Percentiles rank a stretch among this genome's conserved stretches.
phyloP scores from a whole-genome alignment of 1,284 basidiomycete species.

The Ceratobasidium theobromae region DNA sequence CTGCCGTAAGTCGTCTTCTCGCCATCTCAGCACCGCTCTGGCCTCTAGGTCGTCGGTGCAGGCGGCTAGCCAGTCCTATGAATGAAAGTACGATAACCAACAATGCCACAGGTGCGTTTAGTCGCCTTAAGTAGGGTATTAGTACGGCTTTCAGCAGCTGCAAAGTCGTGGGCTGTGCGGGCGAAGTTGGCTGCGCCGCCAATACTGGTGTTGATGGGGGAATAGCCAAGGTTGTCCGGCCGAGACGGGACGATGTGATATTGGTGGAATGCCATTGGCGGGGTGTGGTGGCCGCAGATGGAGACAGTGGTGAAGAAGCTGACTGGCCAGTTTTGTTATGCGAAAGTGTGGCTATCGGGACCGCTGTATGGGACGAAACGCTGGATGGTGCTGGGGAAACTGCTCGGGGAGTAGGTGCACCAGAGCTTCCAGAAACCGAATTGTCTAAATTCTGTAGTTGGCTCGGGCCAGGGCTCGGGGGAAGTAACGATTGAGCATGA shows the following conservation, averaged over 20 bases:
- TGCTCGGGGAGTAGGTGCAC: slow-evolving; percentile 17
- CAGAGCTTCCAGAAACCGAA: slow-evolving; percentile 22
- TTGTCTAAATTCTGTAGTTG: slow-evolving; percentile 10
- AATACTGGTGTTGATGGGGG: slow-evolving; percentile 5
- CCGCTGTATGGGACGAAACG: slow-evolving; percentile 20
- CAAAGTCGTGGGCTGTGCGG: slow-evolving; percentile 1
- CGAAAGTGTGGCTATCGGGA: neutral
- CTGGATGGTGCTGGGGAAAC: slow-evolving; percentile 24
- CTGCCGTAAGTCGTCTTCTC: neutral
- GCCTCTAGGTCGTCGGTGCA: slow-evolving; percentile 7
- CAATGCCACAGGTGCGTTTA: slow-evolving; percentile 17
- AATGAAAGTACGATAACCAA: slow-evolving; percentile 11
- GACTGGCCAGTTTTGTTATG: neutral
- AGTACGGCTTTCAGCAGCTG: slow-evolving; percentile 13
- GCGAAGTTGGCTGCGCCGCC: neutral
- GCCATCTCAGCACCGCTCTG: slow-evolving; percentile 22
- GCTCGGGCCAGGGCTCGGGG: slow-evolving; percentile 1
- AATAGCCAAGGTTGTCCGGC: neutral
- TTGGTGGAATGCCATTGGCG: slow-evolving; percentile 1
- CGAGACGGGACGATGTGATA: neutral
- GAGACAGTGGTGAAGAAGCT: neutral
- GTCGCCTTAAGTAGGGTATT: slow-evolving; percentile 11
- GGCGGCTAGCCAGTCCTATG: slow-evolving; percentile 8
- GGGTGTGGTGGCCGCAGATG: neutral
- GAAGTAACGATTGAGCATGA: slow-evolving; percentile 14